Evolutionary conservation across 352 stramenopile genomes (phyloP).

Genomic region (Globisporangium spiculum): DNA sequence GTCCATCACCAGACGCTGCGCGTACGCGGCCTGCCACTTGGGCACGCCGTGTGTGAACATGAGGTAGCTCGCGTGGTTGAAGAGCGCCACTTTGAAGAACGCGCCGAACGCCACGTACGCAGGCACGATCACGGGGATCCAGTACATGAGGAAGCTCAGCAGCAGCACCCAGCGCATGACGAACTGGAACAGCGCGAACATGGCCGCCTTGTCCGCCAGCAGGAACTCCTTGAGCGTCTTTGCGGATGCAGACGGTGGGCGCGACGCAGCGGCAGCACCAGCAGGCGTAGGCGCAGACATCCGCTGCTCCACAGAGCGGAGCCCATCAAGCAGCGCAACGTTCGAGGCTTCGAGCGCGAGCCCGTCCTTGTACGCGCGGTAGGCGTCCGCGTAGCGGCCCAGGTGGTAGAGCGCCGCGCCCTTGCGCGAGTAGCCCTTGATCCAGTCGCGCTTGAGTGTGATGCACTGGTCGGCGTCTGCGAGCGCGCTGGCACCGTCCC

Average conservation of each 20-base stretch:
- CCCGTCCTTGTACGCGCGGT: constrained; percentile 77
- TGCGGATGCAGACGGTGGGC: constrained; percentile 15
- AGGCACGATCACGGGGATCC: constrained; percentile 47
- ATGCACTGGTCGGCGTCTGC: constrained; percentile 82
- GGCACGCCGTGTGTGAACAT: constrained; percentile 76
- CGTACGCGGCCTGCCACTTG: constrained; percentile 69
- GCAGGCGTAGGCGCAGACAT: constrained; percentile 32
- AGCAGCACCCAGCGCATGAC: constrained; percentile 58
- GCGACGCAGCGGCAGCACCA: constrained; percentile 3
- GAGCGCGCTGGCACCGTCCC: constrained; percentile 61
- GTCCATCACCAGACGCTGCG: constrained; percentile 80
- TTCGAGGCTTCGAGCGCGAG: constrained; percentile 62
- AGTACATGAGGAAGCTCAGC: constrained; percentile 72
- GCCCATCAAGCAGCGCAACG: constrained; percentile 62
- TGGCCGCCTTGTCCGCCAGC: constrained; percentile 47
- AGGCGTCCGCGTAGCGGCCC: constrained; percentile 64
- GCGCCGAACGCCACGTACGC: constrained; percentile 46
- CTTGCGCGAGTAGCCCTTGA: constrained; percentile 87
- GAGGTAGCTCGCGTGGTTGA: constrained; percentile 81
- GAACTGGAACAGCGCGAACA: constrained; percentile 78
- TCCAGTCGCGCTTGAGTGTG: constrained; percentile 67
- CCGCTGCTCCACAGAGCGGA: constrained; percentile 57
- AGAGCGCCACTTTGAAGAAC: constrained; percentile 82
- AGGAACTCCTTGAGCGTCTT: constrained; percentile 54
- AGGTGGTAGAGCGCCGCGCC: constrained; percentile 71